Conservation (phyloP, 2,329 filamentous ascomycete species). For the Colletotrichum lini region DNA sequence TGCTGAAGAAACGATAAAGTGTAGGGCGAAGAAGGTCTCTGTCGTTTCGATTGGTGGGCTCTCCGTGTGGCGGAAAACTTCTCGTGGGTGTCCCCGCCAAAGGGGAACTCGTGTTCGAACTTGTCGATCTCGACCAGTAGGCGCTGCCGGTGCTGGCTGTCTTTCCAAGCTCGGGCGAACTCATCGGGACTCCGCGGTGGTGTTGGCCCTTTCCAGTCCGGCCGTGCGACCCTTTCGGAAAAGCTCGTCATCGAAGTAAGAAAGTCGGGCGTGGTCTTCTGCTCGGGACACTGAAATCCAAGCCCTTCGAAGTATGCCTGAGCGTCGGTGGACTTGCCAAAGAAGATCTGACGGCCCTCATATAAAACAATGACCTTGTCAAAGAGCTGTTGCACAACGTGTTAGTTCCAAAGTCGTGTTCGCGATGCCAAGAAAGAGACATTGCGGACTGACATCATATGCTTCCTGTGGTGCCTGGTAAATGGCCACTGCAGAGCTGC, state of each 20-base stretch:
- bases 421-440: not conserved
- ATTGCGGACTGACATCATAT: conserved; percentile 58
- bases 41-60: conserved; percentile 17
- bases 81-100: conserved; percentile 20
- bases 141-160: not conserved
- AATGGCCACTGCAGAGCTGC: conserved; percentile 52
- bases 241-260: conserved; percentile 70
- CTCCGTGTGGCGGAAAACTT: conserved; percentile 22
- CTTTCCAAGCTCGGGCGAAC: conserved; percentile 32
- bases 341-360: conserved; percentile 77
- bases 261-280: conserved; percentile 80
- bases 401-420: not conserved
- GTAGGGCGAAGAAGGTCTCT: conserved; percentile 62
- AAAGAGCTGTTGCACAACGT: conserved; percentile 58
- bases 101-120: conserved; percentile 27
- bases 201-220: conserved; percentile 13
- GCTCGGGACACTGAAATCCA: conserved; percentile 71
- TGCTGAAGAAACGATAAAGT: conserved; percentile 63
- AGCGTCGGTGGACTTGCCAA: conserved; percentile 72
- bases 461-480: conserved; percentile 75
- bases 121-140: conserved; percentile 25
- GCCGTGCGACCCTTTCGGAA: conserved; percentile 45
- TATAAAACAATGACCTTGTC: conserved; percentile 78
- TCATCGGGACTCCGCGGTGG: conserved; percentile 34
- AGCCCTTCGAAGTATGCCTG: conserved; percentile 76